Evolutionary conservation across 306 rosid genomes (phyloP).

Genomic region (Fagus sylvatica): DNA sequence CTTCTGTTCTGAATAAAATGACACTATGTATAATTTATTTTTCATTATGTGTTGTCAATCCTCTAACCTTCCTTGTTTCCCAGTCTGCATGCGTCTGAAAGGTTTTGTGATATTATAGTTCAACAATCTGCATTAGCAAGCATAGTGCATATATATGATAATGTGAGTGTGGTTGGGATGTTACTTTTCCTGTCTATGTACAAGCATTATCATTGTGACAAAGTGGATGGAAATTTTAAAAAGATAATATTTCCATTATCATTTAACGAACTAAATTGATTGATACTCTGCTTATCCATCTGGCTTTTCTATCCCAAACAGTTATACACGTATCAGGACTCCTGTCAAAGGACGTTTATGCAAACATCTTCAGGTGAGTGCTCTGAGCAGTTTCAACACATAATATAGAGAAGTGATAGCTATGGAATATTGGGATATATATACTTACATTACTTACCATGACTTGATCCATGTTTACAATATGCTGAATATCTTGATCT

Average conservation of each 20-base stretch:
- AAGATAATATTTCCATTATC: not conserved
- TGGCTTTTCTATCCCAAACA: constrained; percentile 39
- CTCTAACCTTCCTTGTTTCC: not conserved
- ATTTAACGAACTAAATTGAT: not conserved
- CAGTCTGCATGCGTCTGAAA: not conserved
- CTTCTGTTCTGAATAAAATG: not conserved
- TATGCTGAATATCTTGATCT: not conserved
- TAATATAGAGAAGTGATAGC: not conserved
- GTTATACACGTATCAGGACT: constrained; percentile 67
- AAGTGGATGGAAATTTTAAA: not conserved
- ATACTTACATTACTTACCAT: too few species aligned
- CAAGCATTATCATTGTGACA: not conserved
- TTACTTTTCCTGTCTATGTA: not conserved
- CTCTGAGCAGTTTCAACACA: constrained; percentile 23
- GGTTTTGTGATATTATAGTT: not conserved
- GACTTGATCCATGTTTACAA: too few species aligned
- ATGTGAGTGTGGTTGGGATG: not conserved
- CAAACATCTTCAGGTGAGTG: constrained; percentile 83
- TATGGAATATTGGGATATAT: too few species aligned
- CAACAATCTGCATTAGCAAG: not conserved
- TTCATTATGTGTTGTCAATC: not conserved
- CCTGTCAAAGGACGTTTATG: constrained; percentile 91
- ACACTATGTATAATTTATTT: not conserved
- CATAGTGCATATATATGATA: not conserved
- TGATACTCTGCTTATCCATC: constrained; percentile 19